Percentiles rank a stretch among this genome's conserved stretches.
phyloP scores from a whole-genome alignment of 2,329 filamentous ascomycete genomes.

The Hypoxylon sp. region DNA sequence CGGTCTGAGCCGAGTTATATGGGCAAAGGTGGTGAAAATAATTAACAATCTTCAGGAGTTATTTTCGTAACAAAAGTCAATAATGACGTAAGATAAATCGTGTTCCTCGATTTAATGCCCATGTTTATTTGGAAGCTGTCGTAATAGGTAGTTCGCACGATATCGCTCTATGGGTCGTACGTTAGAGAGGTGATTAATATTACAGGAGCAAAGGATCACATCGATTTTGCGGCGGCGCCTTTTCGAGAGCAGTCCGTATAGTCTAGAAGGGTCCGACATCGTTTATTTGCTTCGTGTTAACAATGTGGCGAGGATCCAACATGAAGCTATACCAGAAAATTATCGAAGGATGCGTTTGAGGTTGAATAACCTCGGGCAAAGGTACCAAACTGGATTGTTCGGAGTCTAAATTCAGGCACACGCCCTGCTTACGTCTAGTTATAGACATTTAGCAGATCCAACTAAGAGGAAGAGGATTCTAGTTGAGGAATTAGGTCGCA shows the following conservation, averaged over 20 bases:
- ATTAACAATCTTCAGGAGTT: conserved; percentile 1
- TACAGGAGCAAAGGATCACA: conserved; percentile 35
- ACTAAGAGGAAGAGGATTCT: not conserved
- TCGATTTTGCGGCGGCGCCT: conserved; percentile 8
- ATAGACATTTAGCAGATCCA: not conserved
- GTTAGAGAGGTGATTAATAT: conserved; percentile 25
- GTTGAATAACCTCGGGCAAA: conserved; percentile 7
- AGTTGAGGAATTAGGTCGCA: conserved; percentile 1
- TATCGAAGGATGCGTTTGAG: conserved; percentile 36
- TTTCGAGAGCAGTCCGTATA: not conserved
- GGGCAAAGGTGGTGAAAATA: conserved; percentile 7
- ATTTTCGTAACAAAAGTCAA: conserved; percentile 7
- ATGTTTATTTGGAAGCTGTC: conserved; percentile 3
- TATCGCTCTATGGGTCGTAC: conserved; percentile 15
- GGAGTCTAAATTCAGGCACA: conserved; percentile 1
- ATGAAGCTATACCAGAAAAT: conserved; percentile 20
- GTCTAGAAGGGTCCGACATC: conserved; percentile 14
- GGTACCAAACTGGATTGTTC: conserved; percentile 2
- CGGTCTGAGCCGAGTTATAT: conserved; percentile 18
- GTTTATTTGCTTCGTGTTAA: conserved; percentile 27
- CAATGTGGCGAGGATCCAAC: conserved; percentile 11
- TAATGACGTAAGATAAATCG: conserved; percentile 2
- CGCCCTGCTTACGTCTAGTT: not conserved
- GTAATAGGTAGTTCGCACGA: conserved; percentile 11
- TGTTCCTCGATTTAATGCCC: conserved; percentile 7